Conservation (phyloP, 257 asterid genomes). For the Fraxinus anomala region DNA sequence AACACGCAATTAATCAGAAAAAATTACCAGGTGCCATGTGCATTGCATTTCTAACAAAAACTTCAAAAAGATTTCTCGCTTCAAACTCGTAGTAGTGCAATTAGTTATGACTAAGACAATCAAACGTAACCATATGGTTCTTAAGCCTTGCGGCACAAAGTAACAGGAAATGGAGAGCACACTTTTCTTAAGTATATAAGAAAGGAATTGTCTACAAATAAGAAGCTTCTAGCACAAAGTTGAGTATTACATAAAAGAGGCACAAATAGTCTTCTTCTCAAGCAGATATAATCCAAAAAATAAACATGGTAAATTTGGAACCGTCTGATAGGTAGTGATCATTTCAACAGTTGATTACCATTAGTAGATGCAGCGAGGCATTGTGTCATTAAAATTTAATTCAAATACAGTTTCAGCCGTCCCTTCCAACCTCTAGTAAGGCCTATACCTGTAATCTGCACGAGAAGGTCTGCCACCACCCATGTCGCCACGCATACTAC, state of each 20-base stretch:
- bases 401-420: conserved; percentile 4
- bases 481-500: conserved; percentile 24
- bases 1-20: too few relatives aligned
- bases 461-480: conserved; percentile 73
- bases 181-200: neutral
- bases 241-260: neutral
- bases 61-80: too few relatives aligned
- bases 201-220: neutral
- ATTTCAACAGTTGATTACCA: neutral
- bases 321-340: neutral
- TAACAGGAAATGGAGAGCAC: too few relatives aligned
- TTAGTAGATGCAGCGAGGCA: conserved; percentile 5
- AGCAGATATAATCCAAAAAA: neutral
- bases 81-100: too few relatives aligned
- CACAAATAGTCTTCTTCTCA: neutral
- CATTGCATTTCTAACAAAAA: too few relatives aligned
- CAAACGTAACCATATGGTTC: too few relatives aligned
- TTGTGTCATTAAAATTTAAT: neutral
- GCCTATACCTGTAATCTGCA: conserved; percentile 81
- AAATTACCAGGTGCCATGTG: too few relatives aligned
- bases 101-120: too few relatives aligned
- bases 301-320: neutral
- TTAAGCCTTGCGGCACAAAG: too few relatives aligned
- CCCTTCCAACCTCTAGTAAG: conserved; percentile 48
- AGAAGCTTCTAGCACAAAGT: neutral